Conservation (phyloP, 2,329 filamentous ascomycete species). For the Lachnellula cervina region DNA sequence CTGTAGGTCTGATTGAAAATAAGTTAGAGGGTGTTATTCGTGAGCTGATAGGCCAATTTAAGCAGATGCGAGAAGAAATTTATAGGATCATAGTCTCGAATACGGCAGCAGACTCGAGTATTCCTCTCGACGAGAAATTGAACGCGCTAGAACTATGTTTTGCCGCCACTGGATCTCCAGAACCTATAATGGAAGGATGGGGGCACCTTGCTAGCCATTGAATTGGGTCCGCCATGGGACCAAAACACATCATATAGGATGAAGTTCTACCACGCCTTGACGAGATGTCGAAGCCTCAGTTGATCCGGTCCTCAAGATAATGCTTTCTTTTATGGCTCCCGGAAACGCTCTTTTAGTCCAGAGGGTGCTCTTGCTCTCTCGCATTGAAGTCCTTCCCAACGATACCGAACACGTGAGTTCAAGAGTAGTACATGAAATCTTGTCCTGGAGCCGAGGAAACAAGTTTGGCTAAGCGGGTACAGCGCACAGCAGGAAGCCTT, state of each 20-base stretch:
- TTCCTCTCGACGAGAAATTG: not conserved
- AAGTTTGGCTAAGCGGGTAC: too few relatives aligned
- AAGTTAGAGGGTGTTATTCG: conserved; percentile 1
- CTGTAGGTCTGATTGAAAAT: conserved; percentile 2
- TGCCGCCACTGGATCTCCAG: too few relatives aligned
- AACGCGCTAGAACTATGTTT: not conserved
- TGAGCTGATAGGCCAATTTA: conserved; percentile 5
- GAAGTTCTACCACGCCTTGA: not conserved
- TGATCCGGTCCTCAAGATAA: not conserved
- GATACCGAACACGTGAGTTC: not conserved
- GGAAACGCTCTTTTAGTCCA: not conserved
- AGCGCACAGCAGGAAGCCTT: too few relatives aligned
- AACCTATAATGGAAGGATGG: too few relatives aligned
- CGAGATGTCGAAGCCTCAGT: not conserved
- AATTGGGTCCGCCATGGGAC: too few relatives aligned
- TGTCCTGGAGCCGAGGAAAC: too few relatives aligned
- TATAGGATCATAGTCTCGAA: not conserved
- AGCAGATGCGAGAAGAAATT: conserved; percentile 8
- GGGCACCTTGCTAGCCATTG: too few relatives aligned
- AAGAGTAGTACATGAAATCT: too few relatives aligned
- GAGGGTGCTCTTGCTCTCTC: not conserved
- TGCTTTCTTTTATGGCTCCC: not conserved
- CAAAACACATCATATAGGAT: not conserved
- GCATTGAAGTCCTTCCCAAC: not conserved
- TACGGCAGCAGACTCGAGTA: too few relatives aligned